Evolutionary conservation across 768 basidiomycete genomes (phyloP).

Genomic region (Thelephora aurantiotincta): DNA sequence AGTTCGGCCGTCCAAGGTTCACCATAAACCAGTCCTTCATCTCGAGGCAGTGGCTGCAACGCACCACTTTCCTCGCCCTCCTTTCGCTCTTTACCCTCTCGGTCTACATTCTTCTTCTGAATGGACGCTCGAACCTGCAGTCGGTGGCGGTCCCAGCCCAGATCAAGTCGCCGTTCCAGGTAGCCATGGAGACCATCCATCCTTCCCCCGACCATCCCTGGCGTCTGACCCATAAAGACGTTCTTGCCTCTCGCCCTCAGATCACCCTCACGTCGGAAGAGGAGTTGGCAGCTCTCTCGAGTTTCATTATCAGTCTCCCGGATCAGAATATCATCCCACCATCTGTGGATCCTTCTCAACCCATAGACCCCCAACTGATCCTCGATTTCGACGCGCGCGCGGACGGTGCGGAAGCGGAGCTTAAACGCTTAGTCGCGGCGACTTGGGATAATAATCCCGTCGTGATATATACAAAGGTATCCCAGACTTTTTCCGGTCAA

Average conservation of each 20-base stretch:
- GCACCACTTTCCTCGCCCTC: conserved; percentile 41
- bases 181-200: too few relatives aligned
- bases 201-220: background rate
- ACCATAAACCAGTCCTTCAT: conserved; percentile 19
- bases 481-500: background rate
- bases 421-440: conserved; percentile 42
- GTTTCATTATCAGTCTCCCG: conserved; percentile 59
- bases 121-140: conserved; percentile 21
- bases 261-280: conserved; percentile 36
- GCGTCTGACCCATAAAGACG: background rate
- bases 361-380: conserved; percentile 70
- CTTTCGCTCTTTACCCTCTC: conserved; percentile 34
- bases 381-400: conserved; percentile 74
- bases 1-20: too few relatives aligned
- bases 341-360: conserved; percentile 41
- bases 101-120: conserved; percentile 41
- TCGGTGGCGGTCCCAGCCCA: background rate
- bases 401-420: conserved; percentile 43
- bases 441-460: conserved; percentile 67
- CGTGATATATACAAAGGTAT: conserved; percentile 60
- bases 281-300: conserved; percentile 63
- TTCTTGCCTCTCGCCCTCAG: conserved; percentile 19
- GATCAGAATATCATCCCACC: conserved; percentile 56
- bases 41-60: conserved; percentile 24
- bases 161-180: too few relatives aligned